phyloP scores from a whole-genome alignment of 2,329 filamentous ascomycete genomes.

The Trichoderma oligosporum region DNA sequence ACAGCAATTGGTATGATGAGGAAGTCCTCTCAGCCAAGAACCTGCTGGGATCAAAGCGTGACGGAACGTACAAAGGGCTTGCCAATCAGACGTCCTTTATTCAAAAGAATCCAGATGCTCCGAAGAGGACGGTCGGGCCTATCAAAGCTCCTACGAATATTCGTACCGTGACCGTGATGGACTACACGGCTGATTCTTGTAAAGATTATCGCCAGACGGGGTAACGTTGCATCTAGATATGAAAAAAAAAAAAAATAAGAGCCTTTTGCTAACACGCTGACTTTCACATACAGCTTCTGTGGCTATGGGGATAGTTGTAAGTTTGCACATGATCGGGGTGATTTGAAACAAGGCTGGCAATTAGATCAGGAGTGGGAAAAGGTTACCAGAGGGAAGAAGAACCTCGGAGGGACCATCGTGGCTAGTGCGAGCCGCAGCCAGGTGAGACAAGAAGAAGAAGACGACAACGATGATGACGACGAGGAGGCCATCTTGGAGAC shows the following conservation, averaged over 20 bases:
- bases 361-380: slow-evolving; percentile 92
- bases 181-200: slow-evolving; percentile 90
- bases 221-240: slow-evolving; percentile 3
- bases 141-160: slow-evolving; percentile 87
- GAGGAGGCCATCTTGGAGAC: slow-evolving; percentile 73
- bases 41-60: slow-evolving; percentile 57
- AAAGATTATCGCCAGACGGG: slow-evolving; percentile 64
- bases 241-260: too few species aligned
- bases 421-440: slow-evolving; percentile 53
- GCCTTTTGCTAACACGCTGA: too few species aligned
- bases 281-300: slow-evolving; percentile 34
- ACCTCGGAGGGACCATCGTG: slow-evolving; percentile 57
- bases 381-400: slow-evolving; percentile 67
- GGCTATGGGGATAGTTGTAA: slow-evolving; percentile 54
- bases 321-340: slow-evolving; percentile 70
- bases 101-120: slow-evolving; percentile 73
- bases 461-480: slow-evolving; percentile 37
- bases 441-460: slow-evolving; percentile 31
- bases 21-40: slow-evolving; percentile 48
- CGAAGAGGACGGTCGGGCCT: slow-evolving; percentile 69
- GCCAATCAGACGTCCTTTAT: slow-evolving; percentile 72
- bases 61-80: slow-evolving; percentile 73
- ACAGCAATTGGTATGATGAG: slow-evolving; percentile 85
- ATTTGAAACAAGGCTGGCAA: slow-evolving; percentile 91
- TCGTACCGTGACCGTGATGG: slow-evolving; percentile 81